Evolutionary conservation across 139 green algal species (phyloP).

Genomic region (Dunaliella primolecta): DNA sequence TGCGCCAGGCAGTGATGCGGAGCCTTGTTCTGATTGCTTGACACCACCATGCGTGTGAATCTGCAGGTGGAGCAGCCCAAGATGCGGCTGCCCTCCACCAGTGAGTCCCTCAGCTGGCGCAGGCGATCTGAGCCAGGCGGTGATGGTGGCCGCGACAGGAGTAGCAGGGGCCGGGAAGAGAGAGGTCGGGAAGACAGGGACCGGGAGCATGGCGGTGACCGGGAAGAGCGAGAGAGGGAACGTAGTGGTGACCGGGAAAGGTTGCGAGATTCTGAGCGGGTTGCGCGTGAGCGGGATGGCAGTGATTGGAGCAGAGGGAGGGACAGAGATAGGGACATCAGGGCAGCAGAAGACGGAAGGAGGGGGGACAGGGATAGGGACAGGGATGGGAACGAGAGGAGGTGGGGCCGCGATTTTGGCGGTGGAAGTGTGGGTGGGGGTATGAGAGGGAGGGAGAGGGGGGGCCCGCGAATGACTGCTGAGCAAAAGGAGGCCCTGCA

Average conservation of each 20-base stretch:
- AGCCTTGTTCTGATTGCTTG: too few species aligned
- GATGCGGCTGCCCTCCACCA: slow-evolving; percentile 50
- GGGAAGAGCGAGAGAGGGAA: slow-evolving; percentile 2
- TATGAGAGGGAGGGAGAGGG: background rate
- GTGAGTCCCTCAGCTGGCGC: slow-evolving; percentile 29
- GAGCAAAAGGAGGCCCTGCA: slow-evolving; percentile 24
- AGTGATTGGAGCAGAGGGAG: background rate
- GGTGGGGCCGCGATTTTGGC: background rate
- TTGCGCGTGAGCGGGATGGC: background rate
- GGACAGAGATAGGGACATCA: slow-evolving; percentile 3
- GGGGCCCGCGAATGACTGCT: background rate
- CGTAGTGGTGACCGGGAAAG: slow-evolving; percentile 18
- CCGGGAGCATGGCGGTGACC: slow-evolving; percentile 6
- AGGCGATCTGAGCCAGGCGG: background rate
- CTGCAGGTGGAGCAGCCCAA: slow-evolving; percentile 26
- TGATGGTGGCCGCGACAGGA: background rate
- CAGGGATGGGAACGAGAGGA: background rate
- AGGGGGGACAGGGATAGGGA: background rate
- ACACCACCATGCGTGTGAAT: slow-evolving; percentile 28
- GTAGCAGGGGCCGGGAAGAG: background rate
- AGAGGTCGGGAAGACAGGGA: slow-evolving; percentile 8
- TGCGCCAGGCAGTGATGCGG: too few species aligned
- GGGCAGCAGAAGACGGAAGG: slow-evolving; percentile 3
- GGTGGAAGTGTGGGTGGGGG: background rate
- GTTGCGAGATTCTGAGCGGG: background rate